Percentiles rank a stretch among this genome's conserved stretches.
Conservation (phyloP, 352 stramenopile genomes). For the Phytopythium vexans region DNA sequence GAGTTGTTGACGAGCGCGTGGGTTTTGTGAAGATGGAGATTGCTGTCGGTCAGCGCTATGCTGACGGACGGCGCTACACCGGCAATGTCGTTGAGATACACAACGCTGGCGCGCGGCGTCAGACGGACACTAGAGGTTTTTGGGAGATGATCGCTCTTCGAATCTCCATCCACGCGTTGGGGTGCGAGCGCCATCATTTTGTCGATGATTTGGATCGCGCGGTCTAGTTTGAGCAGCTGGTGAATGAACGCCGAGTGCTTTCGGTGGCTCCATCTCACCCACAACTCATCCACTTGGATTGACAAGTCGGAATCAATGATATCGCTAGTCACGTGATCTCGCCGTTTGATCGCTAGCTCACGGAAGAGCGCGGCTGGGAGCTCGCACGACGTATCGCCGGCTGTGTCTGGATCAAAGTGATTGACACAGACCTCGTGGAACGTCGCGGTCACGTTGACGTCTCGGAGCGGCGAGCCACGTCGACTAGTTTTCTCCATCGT, state of each 20-base stretch:
- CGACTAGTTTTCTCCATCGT: background rate
- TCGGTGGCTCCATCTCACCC: conserved; percentile 31
- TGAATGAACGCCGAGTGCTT: conserved; percentile 24
- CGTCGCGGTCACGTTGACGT: background rate
- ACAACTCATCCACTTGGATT: conserved; percentile 20
- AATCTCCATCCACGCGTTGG: too few relatives aligned
- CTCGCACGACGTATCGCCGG: background rate
- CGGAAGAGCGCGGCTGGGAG: conserved; percentile 5
- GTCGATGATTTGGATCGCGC: conserved; percentile 1
- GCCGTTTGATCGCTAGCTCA: conserved; percentile 20
- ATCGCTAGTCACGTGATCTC: conserved; percentile 19
- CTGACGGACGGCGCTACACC: conserved; percentile 13
- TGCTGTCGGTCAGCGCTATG: conserved; percentile 22
- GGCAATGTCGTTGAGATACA: conserved; percentile 26
- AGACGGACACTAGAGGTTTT: conserved; percentile 26
- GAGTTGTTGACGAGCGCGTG: conserved; percentile 16
- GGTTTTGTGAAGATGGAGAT: conserved; percentile 18
- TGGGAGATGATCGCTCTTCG: conserved; percentile 5
- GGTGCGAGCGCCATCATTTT: background rate
- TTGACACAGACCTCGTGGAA: conserved; percentile 2
- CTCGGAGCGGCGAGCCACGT: background rate
- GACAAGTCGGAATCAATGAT: conserved; percentile 23
- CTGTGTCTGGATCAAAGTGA: background rate
- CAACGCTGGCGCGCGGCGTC: conserved; percentile 17
- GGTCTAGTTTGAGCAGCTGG: background rate